Base-by-base conservation (phyloP, 2,329 filamentous ascomycete genomes). In the Aspergillus calidoustus region DNA sequence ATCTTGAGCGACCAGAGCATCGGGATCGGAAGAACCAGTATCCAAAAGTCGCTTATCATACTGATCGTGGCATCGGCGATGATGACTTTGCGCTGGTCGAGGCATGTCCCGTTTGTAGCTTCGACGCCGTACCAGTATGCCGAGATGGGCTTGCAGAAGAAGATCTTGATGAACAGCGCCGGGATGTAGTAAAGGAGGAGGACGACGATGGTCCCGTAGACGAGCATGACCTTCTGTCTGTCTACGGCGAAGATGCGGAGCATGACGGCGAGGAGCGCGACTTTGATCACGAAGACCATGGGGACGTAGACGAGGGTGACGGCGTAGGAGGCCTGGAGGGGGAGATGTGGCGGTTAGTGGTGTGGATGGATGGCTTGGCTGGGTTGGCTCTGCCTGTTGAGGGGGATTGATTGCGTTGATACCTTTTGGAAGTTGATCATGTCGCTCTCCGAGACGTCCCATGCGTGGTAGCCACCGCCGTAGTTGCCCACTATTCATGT, bases 281-380 rank as follows among this genome's bases (percentile, higher is more conserved):
- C 38, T 54, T 73, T 74, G 28, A 71, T 69, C 43, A 67, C 60
- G 47, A 72, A 67, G 9, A 67, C 68, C 60, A 68, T 70, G 17
- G 71, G 72, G 5, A 69, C 68, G 60, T 74, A 74, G n/a, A 73
- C 34, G n/a, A 74, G 52, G 23, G 70, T 70, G 19, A 66, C 67
- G 8, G 64, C 63, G 51, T 74, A 74, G 22, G 66, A 65, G 7
- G 66, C 65, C 72, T 64, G 69, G 38, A 17, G 25, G 50, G 4
- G 15, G 3, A 17, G 15, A 11, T 38, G 15, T 38, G 50, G 25
- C 3, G 8, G 15, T 38, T 25, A 17, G 43, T 17, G 43, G 11
- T 48, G 11, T 48, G 7, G 6, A 2, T 7, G 25, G 46, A 25
- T 3, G 22, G 19, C 22, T 13, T 15, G n/a, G 13, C 22, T 4